phyloP scores from a whole-genome alignment of 1,284 basidiomycete genomes.

The Microbotryum scabiosae region DNA sequence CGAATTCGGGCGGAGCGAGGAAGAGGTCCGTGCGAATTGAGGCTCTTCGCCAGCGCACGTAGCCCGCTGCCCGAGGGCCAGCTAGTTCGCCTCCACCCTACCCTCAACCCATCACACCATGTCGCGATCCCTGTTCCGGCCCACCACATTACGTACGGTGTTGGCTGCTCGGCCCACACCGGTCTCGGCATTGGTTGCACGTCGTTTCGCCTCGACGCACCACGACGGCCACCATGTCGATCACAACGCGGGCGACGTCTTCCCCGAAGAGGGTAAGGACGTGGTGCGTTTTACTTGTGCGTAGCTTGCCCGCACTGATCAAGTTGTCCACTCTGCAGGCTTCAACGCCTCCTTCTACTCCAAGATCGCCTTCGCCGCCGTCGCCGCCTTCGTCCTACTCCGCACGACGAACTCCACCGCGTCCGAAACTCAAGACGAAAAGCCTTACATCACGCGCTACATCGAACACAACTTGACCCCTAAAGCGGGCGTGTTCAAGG shows the following conservation, averaged over 20 bases:
- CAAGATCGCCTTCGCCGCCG: conserved; percentile 18
- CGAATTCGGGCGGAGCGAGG: no score
- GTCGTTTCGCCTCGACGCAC: conserved; percentile 1
- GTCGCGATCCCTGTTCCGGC: no score
- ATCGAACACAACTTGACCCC: conserved; percentile 38
- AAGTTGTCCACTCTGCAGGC: conserved; percentile 6
- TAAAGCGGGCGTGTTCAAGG: conserved; percentile 29
- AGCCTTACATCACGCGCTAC: conserved; percentile 39
- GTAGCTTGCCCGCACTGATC: background rate
- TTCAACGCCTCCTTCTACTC: conserved; percentile 33
- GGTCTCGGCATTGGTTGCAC: no score
- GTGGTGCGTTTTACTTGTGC: background rate
- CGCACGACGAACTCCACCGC: conserved; percentile 21
- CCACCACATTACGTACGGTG: no score
- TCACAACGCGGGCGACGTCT: background rate
- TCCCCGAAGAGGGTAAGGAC: conserved; percentile 1
- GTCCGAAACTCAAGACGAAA: conserved; percentile 5
- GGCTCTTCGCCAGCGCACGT: no score
- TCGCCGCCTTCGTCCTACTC: conserved; percentile 32
- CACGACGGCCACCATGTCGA: background rate
- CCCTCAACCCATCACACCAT: no score
- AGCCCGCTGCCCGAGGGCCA: no score
- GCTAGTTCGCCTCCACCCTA: no score
- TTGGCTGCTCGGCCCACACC: no score
- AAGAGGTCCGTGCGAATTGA: no score